Evolutionary conservation across 768 basidiomycete genomes (phyloP).

Genomic region (Panaeolus cyanescens): DNA sequence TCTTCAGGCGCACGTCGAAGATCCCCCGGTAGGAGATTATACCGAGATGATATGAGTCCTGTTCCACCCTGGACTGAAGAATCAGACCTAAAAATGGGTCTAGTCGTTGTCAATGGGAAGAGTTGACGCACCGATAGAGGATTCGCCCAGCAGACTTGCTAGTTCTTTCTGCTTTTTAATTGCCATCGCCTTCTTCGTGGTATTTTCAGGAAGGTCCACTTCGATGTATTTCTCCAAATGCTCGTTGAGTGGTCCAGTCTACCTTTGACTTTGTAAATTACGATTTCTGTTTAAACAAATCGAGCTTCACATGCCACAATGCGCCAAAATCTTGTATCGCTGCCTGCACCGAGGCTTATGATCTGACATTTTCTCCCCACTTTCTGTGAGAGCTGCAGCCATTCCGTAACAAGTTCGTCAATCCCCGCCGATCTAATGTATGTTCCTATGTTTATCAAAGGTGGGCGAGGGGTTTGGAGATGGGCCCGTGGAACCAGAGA

Average conservation of each 20-base stretch:
- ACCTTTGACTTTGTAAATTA: constrained; percentile 6
- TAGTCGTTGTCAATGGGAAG: neutral
- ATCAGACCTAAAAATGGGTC: constrained; percentile 4
- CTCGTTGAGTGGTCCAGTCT: constrained; percentile 60
- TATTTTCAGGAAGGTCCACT: constrained; percentile 88
- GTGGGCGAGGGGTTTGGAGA: constrained; percentile 65
- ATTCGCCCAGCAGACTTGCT: constrained; percentile 47
- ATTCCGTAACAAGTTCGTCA: constrained; percentile 71
- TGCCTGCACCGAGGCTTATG: constrained; percentile 93
- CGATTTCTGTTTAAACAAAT: constrained; percentile 7
- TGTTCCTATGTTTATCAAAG: constrained; percentile 95
- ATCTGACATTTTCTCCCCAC: constrained; percentile 71
- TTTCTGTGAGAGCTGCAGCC: constrained; percentile 49
- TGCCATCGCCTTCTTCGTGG: constrained; percentile 78
- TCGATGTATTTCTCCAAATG: constrained; percentile 72
- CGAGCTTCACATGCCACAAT: constrained; percentile 61
- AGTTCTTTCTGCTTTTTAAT: constrained; percentile 71
- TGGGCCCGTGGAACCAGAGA: constrained; percentile 70
- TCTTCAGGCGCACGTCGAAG: constrained; percentile 61
- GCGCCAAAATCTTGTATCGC: constrained; percentile 95
- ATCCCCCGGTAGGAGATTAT: constrained; percentile 78
- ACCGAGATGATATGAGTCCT: constrained; percentile 52
- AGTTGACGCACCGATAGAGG: constrained; percentile 46
- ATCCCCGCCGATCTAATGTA: constrained; percentile 82
- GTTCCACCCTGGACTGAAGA: constrained; percentile 62